These are phyloP conservation scores for Friedmanniomyces simplex DNA, from an alignment of 495 filamentous ascomycete genomes.

Conservation along the genomic window DNA sequence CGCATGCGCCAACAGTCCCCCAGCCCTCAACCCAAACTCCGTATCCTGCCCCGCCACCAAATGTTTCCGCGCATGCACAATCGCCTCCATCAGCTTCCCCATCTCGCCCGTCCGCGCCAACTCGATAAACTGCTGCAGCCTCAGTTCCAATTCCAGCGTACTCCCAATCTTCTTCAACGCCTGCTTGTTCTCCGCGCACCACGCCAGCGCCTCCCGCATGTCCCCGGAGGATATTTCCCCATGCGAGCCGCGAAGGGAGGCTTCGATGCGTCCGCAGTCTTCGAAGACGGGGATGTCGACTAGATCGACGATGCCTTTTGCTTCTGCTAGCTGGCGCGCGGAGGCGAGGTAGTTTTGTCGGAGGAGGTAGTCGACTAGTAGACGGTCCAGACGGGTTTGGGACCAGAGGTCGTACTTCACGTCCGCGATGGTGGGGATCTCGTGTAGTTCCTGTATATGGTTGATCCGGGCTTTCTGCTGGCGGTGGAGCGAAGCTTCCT, in stretches of 20 bases:
- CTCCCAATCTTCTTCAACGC: slow-evolving; percentile 78
- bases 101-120: slow-evolving; percentile 56
- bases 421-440: slow-evolving; percentile 73
- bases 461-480: slow-evolving; percentile 65
- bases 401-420: slow-evolving; percentile 93
- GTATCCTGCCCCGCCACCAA: slow-evolving; percentile 55
- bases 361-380: slow-evolving; percentile 83
- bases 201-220: slow-evolving; percentile 67
- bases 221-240: slow-evolving; percentile 42
- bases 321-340: slow-evolving; percentile 60
- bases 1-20: slow-evolving; percentile 65
- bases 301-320: slow-evolving; percentile 62
- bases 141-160: slow-evolving; percentile 83
- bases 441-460: slow-evolving; percentile 69
- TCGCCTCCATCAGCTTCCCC: slow-evolving; percentile 60
- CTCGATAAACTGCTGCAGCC: slow-evolving; percentile 94
- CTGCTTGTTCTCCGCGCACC: slow-evolving; percentile 88
- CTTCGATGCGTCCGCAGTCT: slow-evolving; percentile 63
- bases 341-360: slow-evolving; percentile 72
- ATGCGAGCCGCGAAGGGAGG: slow-evolving; percentile 44
- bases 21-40: slow-evolving; percentile 55
- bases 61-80: slow-evolving; percentile 68
- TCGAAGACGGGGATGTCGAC: slow-evolving; percentile 87
- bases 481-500: slow-evolving; percentile 61
- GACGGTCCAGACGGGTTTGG: slow-evolving; percentile 62